Evolutionary conservation across 1,139 yeast genomes (phyloP).

Genomic region (Debaryomycetaceae sp.): DNA sequence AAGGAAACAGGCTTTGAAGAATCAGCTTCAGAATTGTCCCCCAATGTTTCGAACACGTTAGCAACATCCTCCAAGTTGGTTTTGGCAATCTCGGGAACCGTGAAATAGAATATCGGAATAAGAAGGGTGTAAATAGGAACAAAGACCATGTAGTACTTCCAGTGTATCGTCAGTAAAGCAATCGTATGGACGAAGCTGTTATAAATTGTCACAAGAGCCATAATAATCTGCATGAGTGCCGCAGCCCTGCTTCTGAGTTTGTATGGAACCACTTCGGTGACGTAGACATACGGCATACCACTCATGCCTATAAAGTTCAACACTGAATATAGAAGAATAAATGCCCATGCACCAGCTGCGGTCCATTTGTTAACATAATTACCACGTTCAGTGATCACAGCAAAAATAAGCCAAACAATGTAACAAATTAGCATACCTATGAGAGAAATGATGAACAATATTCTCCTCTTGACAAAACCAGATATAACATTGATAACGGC

Average conservation of each 20-base stretch:
- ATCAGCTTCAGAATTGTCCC: slow-evolving; percentile 5
- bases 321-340: slow-evolving; percentile 40
- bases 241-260: slow-evolving; percentile 45
- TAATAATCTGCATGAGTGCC: slow-evolving; percentile 27
- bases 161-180: slow-evolving; percentile 55
- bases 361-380: slow-evolving; percentile 28
- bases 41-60: slow-evolving; percentile 29
- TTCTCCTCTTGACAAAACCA: slow-evolving; percentile 31
- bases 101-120: slow-evolving; percentile 34
- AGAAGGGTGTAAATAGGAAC: slow-evolving; percentile 39
- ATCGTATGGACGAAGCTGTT: slow-evolving; percentile 53
- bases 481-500: slow-evolving; percentile 22
- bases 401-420: slow-evolving; percentile 36
- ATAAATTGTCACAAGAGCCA: slow-evolving; percentile 19
- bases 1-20: slow-evolving; percentile 2
- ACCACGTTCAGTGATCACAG: slow-evolving; percentile 37
- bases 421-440: slow-evolving; percentile 35
- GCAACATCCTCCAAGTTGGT: slow-evolving; percentile 55
- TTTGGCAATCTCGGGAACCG: slow-evolving; percentile 50
- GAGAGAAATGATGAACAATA: slow-evolving; percentile 38
- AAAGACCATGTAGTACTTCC: slow-evolving; percentile 61
- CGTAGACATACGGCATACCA: slow-evolving; percentile 36
- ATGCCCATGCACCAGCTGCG: slow-evolving; percentile 45
- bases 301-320: slow-evolving; percentile 38
- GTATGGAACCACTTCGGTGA: slow-evolving; percentile 45